Percentiles rank a stretch among this genome's conserved stretches.
These are phyloP conservation scores for Chenopodium formosanum DNA, from an alignment of 148 eudicot species.

Conservation along the genomic window DNA sequence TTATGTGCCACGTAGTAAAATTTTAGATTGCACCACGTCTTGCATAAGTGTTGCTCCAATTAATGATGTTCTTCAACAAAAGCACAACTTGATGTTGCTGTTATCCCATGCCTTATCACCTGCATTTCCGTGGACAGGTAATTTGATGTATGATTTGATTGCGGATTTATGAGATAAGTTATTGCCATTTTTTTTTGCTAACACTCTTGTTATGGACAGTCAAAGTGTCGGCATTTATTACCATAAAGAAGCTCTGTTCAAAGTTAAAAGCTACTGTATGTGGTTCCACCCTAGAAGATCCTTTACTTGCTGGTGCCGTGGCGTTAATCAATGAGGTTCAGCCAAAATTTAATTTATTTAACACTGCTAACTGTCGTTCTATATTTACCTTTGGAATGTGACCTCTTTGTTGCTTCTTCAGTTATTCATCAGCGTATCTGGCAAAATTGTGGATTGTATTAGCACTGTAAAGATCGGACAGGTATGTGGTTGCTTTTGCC, in stretches of 20 bases:
- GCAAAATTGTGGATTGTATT: slow-evolving; percentile 66
- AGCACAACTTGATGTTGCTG: slow-evolving; percentile 49
- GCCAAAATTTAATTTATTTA: slow-evolving; percentile 3
- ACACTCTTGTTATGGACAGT: slow-evolving; percentile 46
- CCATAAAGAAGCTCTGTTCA: slow-evolving; percentile 71
- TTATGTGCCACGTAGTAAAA: slow-evolving; percentile 56
- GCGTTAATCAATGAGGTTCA: slow-evolving; percentile 68
- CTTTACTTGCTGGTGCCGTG: slow-evolving; percentile 32
- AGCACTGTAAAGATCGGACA: slow-evolving; percentile 73
- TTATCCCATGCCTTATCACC: slow-evolving; percentile 58
- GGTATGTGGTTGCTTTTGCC: slow-evolving; percentile 34
- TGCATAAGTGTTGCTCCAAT: slow-evolving; percentile 54
- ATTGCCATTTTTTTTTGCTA: slow-evolving; percentile 11
- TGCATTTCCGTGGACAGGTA: slow-evolving; percentile 80
- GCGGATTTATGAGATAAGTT: background rate
- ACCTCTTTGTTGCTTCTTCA: slow-evolving; percentile 37
- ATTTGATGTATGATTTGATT: slow-evolving; percentile 2
- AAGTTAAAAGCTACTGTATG: slow-evolving; percentile 40
- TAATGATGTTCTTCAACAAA: slow-evolving; percentile 59
- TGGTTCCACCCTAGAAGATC: slow-evolving; percentile 33
- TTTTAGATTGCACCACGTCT: slow-evolving; percentile 66
- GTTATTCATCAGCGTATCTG: slow-evolving; percentile 53
- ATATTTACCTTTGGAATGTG: slow-evolving; percentile 6
- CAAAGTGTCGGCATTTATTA: slow-evolving; percentile 66
- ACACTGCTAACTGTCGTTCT: background rate